Base-by-base conservation (phyloP, 768 basidiomycete genomes). In the Rhodotorula graminis region DNA sequence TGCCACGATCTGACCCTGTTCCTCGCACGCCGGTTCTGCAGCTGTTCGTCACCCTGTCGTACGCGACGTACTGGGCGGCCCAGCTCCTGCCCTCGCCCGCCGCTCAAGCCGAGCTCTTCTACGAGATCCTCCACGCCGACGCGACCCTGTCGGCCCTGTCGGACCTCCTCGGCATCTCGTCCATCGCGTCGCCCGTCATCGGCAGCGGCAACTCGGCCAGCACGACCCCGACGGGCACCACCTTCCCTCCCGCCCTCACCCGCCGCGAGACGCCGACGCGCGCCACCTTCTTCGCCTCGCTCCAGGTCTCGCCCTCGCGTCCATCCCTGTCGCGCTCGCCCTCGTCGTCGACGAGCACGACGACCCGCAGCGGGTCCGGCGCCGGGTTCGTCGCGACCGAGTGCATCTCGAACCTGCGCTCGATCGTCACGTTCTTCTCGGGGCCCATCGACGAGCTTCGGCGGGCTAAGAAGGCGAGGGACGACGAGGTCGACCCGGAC, bases 61-160 rank as follows among this genome's bases (percentile, higher is more conserved):
- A 70, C 68, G 74, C 76, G n/a, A 59, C 49, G 12, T 75, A 67
- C 67, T 77, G 76, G 76, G 62, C 59, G 33, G 76, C 75, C 21
- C 37, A 61, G 21, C 23, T 77, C 40, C 68, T 77, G 15, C 64
- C 71, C 0, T n/a, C 23, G 10, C 15, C 53, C 0, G n/a, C 52
- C 6, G 60, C 52, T 0, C 65, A 71, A 37, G 69, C 70, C 44
- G 50, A 55, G 33, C 60, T 72, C 25, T 68, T 62, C 67, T 65
- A 63, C 70, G 61, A 65, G 47, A 47, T 66, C 46, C 64, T 70
- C 50, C 60, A 61, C 11, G 59, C 71, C 57, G 66, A 76, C 21
- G 1, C 25, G 21, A 50, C 63, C 47, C 59, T 65, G 50, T 16
- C 15, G 31, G 65, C 70, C n/a, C 66, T 74, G 23, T 68, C 73